Evolutionary conservation across 345 rosid genomes (phyloP).

Genomic region (Gossypium bickii): DNA sequence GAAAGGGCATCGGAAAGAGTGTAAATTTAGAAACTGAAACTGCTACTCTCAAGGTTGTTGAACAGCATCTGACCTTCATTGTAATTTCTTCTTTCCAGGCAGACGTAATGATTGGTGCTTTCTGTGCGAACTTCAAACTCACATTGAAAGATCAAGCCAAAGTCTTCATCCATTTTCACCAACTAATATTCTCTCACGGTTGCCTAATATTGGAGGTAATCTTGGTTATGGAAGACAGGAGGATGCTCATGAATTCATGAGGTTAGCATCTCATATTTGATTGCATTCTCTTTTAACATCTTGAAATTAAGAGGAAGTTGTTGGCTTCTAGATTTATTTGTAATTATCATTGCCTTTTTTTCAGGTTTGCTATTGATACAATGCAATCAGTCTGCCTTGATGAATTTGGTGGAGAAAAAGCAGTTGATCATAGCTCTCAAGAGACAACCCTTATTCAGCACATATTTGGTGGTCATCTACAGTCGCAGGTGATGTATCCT

Average conservation of each 20-base stretch:
- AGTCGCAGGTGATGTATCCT: constrained; percentile 65
- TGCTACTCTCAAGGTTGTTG: background rate
- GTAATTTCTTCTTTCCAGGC: constrained; percentile 51
- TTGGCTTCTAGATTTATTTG: background rate
- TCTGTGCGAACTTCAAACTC: constrained; percentile 73
- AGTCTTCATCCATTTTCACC: constrained; percentile 75
- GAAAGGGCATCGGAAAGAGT: constrained; percentile 74
- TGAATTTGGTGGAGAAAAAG: constrained; percentile 91
- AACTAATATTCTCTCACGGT: constrained; percentile 60
- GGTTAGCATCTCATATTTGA: constrained; percentile 36
- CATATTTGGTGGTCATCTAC: constrained; percentile 90
- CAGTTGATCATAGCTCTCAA: constrained; percentile 62
- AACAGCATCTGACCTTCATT: constrained; percentile 11
- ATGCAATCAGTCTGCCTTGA: constrained; percentile 96
- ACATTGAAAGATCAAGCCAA: constrained; percentile 71
- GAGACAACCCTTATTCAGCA: constrained; percentile 95
- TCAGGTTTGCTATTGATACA: constrained; percentile 69
- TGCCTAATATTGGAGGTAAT: constrained; percentile 88
- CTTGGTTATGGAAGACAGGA: constrained; percentile 97
- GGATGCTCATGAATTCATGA: constrained; percentile 99
- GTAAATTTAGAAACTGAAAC: constrained; percentile 31
- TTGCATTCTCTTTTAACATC: background rate
- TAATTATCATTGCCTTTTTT: constrained; percentile 1
- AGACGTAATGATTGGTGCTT: constrained; percentile 88
- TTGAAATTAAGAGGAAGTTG: background rate